A percentile compares a stretch with the other conserved stretches of the same genome.
Conservation (phyloP, 306 rosid genomes). For the Ormosia emarginata region DNA sequence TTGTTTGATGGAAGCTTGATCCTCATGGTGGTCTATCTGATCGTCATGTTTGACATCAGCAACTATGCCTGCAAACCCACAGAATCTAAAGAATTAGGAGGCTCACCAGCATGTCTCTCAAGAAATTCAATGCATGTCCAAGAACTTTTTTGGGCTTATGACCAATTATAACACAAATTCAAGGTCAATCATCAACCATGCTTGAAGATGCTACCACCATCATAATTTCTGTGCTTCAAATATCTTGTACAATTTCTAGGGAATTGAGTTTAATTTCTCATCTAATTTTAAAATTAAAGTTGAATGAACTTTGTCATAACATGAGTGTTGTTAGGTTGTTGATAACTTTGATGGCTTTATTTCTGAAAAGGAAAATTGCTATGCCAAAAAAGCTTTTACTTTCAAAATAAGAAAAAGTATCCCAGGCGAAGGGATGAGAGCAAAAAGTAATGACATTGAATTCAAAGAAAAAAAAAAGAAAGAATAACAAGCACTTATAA, state of each 20-base stretch:
- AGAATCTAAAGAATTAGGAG: neutral
- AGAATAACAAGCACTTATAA: neutral
- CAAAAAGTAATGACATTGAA: neutral
- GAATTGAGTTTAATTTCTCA: neutral
- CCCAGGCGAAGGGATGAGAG: neutral
- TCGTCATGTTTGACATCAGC: constrained; percentile 66
- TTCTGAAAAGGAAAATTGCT: neutral
- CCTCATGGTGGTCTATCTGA: constrained; percentile 51
- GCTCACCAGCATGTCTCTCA: neutral
- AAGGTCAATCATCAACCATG: neutral
- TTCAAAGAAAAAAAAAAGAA: neutral
- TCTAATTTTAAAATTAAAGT: constrained; percentile 3
- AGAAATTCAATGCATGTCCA: neutral
- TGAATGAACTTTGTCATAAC: neutral
- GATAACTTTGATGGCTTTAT: neutral
- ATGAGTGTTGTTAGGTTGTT: neutral
- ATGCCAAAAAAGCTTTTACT: neutral
- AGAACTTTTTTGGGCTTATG: neutral
- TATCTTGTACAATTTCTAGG: neutral
- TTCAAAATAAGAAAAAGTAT: neutral
- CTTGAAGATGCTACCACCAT: neutral
- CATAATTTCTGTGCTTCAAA: neutral
- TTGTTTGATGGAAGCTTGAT: constrained; percentile 66
- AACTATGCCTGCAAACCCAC: constrained; percentile 55
- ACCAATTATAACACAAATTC: neutral